Base-by-base conservation (phyloP, 805 yeast species). In the Metschnikowia aberdeeniae region DNA sequence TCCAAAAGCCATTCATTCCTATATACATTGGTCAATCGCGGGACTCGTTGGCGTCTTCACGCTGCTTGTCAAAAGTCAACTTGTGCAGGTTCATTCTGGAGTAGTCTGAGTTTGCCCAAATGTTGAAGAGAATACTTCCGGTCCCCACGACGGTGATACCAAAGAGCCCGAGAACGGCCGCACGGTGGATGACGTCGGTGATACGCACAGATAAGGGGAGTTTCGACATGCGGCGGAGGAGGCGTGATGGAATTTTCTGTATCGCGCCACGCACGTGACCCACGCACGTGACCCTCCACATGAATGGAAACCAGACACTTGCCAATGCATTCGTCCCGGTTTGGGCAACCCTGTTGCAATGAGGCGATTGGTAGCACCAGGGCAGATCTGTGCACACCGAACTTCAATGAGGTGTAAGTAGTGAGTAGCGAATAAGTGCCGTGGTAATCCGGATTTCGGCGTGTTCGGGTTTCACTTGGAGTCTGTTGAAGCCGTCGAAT, bases 101-200 rank as follows among this genome's bases (percentile, higher is more conserved):
- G 54, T 55, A 72, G 53, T 72, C 76, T 22, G 74, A 68, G 61
- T 72, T 72, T 51, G 68, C 66, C 57, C 64, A 72, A 26, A 72
- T 45, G 54, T 72, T 72, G 59, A 67, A 71, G 7, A 63, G 31
- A 27, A 70, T 63, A 45, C 70, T 57, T 27, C 74, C 75, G 20
- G 65, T 36, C 11, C 75, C 76, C 43, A 66, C 65, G 42, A 66
- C 64, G 52, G 71, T 66, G 53, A 70, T 61, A 3, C 76, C 75
- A 26, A 55, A 48, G 34, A 55, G 53, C 13, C 55, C 73, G 32
- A 69, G 64, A 8, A 71, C 74, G 5, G 74, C 59, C 31, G 67
- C 52, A 59, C 76, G 66, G 57, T 71, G 76, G 28, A 70, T 59
- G 34, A 64, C 64, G 52, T 71, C 76, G 41, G 76, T 70, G 32